Base-by-base conservation (phyloP, 768 basidiomycete genomes). In the Boletus vinaceobasis region DNA sequence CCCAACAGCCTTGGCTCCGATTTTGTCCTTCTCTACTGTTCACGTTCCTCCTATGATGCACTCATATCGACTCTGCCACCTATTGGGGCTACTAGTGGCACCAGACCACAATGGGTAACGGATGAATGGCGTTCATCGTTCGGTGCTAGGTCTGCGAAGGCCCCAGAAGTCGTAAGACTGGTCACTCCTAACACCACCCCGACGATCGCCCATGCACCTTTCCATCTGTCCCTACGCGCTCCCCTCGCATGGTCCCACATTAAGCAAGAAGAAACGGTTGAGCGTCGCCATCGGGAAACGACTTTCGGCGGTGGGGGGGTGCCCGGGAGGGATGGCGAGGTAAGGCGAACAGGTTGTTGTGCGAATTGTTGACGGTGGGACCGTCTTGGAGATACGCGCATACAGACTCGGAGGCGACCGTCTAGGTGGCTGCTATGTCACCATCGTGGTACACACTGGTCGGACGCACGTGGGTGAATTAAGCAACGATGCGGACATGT, bases 171-270 rank as follows among this genome's bases (percentile, higher is more conserved):
- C n/a, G n/a, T n/a, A n/a, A n/a, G n/a, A n/a, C n/a, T n/a, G n/a
- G n/a, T n/a, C n/a, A n/a, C 76, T 59, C 37, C 74, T 29, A 48
- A 69, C 1, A 52, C 59, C 0, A 44, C 67, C 2, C 76, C 84
- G 1, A 90, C 87, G 1, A 88, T 91, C 36, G 83, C 90, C 32
- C 88, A n/a, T n/a, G n/a, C n/a, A 91, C 64, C 75, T 91, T 36
- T 87, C 87, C 31, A 80, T 91, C 50, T 79, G 89, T 13, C 79
- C 86, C 0, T 79, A 77, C 52, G 77, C 78, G 2, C 77, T 78
- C 4, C 73, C 79, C 2, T 68, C 75, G 14, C 79, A 84, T 26
- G 80, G 77, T 38, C 77, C 77, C 14, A 66, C 75, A 4, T 65
- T 78, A 37, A 82, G 81, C 72, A 88, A 88, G 71, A 85, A 83